Base-by-base conservation (phyloP, 2,329 filamentous ascomycete species). In the Xylariaceae sp. region DNA sequence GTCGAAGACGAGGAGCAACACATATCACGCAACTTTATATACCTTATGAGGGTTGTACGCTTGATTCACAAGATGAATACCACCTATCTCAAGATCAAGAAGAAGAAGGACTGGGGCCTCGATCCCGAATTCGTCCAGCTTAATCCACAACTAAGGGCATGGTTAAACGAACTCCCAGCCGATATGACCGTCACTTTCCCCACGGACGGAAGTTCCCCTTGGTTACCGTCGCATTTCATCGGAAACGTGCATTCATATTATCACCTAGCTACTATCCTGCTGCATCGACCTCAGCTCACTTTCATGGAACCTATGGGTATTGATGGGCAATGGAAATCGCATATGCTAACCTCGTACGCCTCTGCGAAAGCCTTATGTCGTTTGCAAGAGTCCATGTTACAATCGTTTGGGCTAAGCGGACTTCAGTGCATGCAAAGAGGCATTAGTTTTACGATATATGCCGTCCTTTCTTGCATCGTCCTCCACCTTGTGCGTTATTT, bases 401-500 rank as follows among this genome's bases (percentile, higher is more conserved):
- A 87, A 48, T 82, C 83, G 0, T 96, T 87, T 70, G 91, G 92
- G 2, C 76, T 96, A 55, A 83, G 83, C 13, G 93, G 92, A 0
- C 78, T 97, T 13, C 81, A 94, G 63, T 95, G 88, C 73, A 97
- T 97, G 93, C 88, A 93, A 66, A 83, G 93, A 61, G 93, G 93
- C 32, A 92, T 96, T 69, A 96, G 92, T 72, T 97, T 96, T 67
- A 91, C 91, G 5, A 91, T 97, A n/a, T 97, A 97, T 67, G 86
- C 87, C 50, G 85, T 96, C 21, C 76, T 97, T 39, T 94, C 91
- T 0, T 96, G 92, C 75, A 92, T 93, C 20, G 92, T 97, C 73
- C 81, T 97, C 49, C 92, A 97, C 72, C 74, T 97, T 73, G 93
- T 97, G 79, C 73, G 91, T 82, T 42, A 23, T 33, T 43, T 47